A percentile compares a stretch with the other conserved stretches of the same genome.
phyloP scores from a whole-genome alignment of 768 basidiomycete species.

The Coprinopsis strossmayeri region DNA sequence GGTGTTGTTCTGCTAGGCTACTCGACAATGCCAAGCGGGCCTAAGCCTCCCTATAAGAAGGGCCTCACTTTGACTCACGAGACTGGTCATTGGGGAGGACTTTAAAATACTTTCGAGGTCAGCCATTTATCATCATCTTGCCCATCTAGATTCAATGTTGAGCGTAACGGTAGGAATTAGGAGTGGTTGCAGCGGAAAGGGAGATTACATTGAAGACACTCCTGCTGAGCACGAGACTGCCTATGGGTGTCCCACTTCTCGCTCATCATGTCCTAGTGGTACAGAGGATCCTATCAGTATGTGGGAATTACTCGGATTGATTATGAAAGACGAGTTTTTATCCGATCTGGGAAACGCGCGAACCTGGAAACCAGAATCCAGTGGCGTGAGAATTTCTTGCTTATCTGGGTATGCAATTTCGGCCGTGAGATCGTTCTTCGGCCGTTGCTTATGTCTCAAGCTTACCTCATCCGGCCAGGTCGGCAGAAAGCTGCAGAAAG shows the following conservation, averaged over 20 bases:
- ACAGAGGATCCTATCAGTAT: constrained; percentile 14
- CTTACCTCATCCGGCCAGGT: no score
- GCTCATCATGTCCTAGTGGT: constrained; percentile 19
- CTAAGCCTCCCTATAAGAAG: constrained; percentile 31
- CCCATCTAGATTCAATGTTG: no score
- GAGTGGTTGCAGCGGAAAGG: constrained; percentile 30
- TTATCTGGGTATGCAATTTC: no score
- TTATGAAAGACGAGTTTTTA: no score
- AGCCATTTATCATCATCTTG: background rate
- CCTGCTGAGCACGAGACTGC: constrained; percentile 30
- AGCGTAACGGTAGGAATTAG: no score
- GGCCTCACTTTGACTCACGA: constrained; percentile 48
- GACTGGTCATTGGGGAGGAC: constrained; percentile 48
- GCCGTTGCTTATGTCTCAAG: no score
- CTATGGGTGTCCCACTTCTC: constrained; percentile 22
- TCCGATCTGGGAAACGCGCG: no score
- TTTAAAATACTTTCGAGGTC: constrained; percentile 51
- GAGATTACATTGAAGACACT: constrained; percentile 33
- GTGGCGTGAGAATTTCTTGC: no score
- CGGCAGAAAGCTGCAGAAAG: no score
- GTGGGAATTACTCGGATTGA: no score
- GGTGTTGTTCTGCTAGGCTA: constrained; percentile 38
- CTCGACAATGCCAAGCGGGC: constrained; percentile 35
- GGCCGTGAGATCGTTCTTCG: no score
- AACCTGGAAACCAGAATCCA: no score